Evolutionary conservation across 331 rosid genomes (phyloP), one percentile per base, ranked within the genome.

Genomic region (Spiraea crenata): DNA sequence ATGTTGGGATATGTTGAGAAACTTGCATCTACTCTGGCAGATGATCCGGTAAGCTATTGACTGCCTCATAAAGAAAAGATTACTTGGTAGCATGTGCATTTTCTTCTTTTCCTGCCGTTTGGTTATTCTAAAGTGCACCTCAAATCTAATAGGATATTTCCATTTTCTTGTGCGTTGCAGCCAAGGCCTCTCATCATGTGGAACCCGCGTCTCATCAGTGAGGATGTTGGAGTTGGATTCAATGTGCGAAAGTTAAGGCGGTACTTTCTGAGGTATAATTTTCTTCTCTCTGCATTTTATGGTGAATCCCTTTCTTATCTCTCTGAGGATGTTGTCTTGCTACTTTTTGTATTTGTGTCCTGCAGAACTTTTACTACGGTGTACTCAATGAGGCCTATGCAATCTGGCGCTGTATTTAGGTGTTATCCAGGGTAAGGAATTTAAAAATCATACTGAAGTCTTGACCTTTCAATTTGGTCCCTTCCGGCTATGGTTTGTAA

Each of bases 121-220:
- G 38, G 57, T 13, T 66, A 11, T 57, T 60, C 11, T 64, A 34
- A n/a, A 17, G 9, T 57, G 25, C 61, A n/a, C 9, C 69, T 64
- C 57, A 46, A 65, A 69, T 39, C 7, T 31, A 71, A 52, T 37
- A 49, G 49, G 35, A 58, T 11, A 34, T 6, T 61, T 19, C 65
- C 25, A 35, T 41, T 38, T 65, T 47, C 16, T 65, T 65, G 46
- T 54, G 47, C 58, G 44, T 68, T 80, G 67, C 89, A 93, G 99
- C 96, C 92, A 58, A 87, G 86, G 79, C 97, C 99, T 74, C 99
- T 93, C 63, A 79, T 91, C 77, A 93, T 93, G 99, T 93, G 97
- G 99, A 91, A 93, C 66, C 99, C 99, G 4, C 96, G 96, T 76
- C 81, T 93, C 81, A 73, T 90, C 56, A 89, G 97, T n/a, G 96